Percentiles rank a stretch among this genome's conserved stretches.
These are phyloP conservation scores for Flueggea neowawraea DNA, from an alignment of 441 rosid species.

Conservation along the genomic window DNA sequence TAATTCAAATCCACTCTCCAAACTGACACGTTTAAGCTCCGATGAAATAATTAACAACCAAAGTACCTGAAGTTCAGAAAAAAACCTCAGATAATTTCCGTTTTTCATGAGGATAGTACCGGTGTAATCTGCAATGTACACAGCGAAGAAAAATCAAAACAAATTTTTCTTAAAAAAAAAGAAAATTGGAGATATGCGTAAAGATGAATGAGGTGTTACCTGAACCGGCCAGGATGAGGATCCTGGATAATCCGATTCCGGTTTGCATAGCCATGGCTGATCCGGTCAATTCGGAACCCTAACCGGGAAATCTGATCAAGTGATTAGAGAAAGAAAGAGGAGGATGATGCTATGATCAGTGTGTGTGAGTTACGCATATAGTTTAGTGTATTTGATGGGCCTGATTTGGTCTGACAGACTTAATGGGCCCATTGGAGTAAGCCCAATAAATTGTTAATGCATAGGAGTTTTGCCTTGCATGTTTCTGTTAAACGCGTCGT, in stretches of 20 bases:
- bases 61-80: conserved; percentile 74
- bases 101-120: conserved; percentile 65
- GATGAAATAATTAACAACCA: not conserved
- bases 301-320: not conserved
- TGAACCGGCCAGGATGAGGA: conserved; percentile 74
- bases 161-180: not conserved
- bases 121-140: conserved; percentile 51
- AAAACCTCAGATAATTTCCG: conserved; percentile 68
- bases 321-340: too few species aligned
- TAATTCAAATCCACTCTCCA: not conserved
- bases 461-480: too few species aligned
- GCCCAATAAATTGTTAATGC: too few species aligned
- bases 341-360: too few species aligned
- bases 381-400: too few species aligned
- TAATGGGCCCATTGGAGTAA: too few species aligned
- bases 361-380: too few species aligned
- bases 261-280: conserved; percentile 74
- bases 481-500: too few species aligned
- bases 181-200: not conserved
- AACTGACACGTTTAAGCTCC: not conserved
- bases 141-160: not conserved
- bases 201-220: conserved; percentile 27
- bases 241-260: conserved; percentile 63
- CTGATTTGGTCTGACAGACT: too few species aligned
- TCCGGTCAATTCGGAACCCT: not conserved